A percentile compares a stretch with the other conserved stretches of the same genome.
Evolutionary conservation across 257 asterid species (phyloP).

Genomic region (Solanum arcanum): DNA sequence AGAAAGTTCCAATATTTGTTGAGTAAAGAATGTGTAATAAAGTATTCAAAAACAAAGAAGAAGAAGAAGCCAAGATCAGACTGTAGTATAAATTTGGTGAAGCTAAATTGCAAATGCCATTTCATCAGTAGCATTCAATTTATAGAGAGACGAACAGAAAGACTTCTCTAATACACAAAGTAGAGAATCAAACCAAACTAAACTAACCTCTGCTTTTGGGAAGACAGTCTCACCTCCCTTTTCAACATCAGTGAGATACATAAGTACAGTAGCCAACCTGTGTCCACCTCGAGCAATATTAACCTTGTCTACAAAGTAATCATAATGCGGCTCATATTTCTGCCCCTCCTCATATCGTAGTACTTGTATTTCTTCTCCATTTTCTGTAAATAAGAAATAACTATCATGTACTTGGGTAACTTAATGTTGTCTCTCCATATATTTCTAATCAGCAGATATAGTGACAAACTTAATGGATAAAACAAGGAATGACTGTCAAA

Average conservation of each 20-base stretch:
- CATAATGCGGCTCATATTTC: constrained; percentile 87
- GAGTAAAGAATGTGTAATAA: not conserved
- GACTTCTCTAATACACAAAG: not conserved
- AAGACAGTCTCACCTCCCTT: constrained; percentile 97
- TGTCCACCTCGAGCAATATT: constrained; percentile 90
- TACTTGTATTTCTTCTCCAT: constrained; percentile 95
- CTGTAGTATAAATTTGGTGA: not conserved
- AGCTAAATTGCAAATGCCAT: not conserved
- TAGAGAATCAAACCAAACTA: not conserved
- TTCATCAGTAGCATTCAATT: not conserved
- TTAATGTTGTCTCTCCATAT: not conserved
- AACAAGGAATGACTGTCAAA: not conserved
- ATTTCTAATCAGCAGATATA: not conserved
- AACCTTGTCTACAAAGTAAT: constrained; percentile 71
- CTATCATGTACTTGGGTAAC: not conserved
- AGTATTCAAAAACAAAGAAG: not conserved
- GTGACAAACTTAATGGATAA: not conserved
- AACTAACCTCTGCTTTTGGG: constrained; percentile 88
- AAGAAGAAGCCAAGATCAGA: not conserved
- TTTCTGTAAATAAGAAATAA: constrained; percentile 34
- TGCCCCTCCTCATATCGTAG: constrained; percentile 84
- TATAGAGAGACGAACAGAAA: not conserved
- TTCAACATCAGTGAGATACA: constrained; percentile 83
- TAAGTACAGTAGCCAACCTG: constrained; percentile 76
- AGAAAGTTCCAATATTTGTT: not conserved